Conservation (phyloP, 2,329 filamentous ascomycete species). For the Lachnellula occidentalis region DNA sequence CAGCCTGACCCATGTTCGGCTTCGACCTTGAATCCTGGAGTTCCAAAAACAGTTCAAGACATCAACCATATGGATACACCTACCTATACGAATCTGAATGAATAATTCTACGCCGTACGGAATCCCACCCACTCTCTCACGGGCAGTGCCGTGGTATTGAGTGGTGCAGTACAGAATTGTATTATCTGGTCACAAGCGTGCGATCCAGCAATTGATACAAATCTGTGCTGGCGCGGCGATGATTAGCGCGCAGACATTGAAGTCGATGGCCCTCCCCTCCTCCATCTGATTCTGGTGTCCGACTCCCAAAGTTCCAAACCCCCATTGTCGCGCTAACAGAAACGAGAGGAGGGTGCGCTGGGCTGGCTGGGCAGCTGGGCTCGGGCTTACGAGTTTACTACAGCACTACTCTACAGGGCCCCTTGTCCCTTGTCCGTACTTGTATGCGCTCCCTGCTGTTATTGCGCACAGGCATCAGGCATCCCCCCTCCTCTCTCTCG, state of each 20-base stretch:
- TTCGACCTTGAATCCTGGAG: conserved; percentile 1
- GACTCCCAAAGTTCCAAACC: too few species aligned
- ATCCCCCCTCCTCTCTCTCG: conserved; percentile 10
- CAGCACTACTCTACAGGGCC: background rate
- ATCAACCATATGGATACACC: conserved; percentile 7
- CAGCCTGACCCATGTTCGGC: conserved; percentile 3
- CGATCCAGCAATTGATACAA: background rate
- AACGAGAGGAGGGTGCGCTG: background rate
- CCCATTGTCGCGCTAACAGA: conserved; percentile 11
- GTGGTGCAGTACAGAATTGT: background rate
- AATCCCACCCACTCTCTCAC: background rate
- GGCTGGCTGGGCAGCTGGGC: background rate
- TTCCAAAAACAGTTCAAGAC: background rate
- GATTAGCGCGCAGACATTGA: background rate
- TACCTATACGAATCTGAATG: background rate
- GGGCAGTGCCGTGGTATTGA: background rate
- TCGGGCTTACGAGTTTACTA: background rate
- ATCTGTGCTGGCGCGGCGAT: background rate
- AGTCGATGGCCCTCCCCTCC: background rate
- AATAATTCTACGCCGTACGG: too few species aligned
- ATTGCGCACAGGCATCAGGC: background rate
- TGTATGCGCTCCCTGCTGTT: background rate
- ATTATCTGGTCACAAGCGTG: background rate
- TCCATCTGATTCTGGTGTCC: background rate
- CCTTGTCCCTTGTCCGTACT: background rate